phyloP scores from a whole-genome alignment of 1,284 basidiomycete species.

The Fomitopsis palustris region DNA sequence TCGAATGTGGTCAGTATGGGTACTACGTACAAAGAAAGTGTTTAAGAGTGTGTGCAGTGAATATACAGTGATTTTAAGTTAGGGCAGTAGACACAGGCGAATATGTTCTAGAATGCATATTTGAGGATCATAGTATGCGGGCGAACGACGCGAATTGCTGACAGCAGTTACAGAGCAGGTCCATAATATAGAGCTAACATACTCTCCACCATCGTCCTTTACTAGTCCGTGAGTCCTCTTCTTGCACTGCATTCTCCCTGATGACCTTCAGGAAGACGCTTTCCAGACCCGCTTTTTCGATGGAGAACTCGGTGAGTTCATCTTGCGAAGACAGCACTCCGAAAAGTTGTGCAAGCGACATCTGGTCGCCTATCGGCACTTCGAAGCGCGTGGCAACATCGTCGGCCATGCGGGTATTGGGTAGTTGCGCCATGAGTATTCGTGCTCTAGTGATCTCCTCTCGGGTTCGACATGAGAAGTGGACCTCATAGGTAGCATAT shows the following conservation, averaged over 20 bases:
- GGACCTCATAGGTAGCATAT: conserved; percentile 75
- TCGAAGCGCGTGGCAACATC: conserved; percentile 80
- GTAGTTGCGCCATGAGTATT: conserved; percentile 59
- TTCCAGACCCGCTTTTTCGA: conserved; percentile 66
- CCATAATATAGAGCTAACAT: conserved; percentile 12
- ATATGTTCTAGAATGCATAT: not conserved
- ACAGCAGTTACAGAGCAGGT: not conserved
- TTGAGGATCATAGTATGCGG: not conserved
- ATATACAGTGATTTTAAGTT: not conserved
- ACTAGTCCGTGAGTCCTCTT: conserved; percentile 43
- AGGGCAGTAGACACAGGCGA: not conserved
- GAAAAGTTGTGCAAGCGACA: conserved; percentile 59
- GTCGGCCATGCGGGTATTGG: conserved; percentile 62
- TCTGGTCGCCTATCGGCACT: conserved; percentile 48
- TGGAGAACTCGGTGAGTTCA: conserved; percentile 61
- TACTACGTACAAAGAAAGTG: not conserved
- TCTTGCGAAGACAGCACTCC: conserved; percentile 46
- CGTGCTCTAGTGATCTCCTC: conserved; percentile 55
- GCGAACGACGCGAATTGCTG: not conserved
- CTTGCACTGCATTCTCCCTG: conserved; percentile 55
- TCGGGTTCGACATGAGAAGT: conserved; percentile 64
- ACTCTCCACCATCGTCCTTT: conserved; percentile 22
- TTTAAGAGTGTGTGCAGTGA: not conserved
- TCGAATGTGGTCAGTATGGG: not conserved
- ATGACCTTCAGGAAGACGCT: conserved; percentile 76